These are phyloP conservation scores for Nicotiana tomentosiformis DNA, from an alignment of 257 asterid species.

Conservation along the genomic window DNA sequence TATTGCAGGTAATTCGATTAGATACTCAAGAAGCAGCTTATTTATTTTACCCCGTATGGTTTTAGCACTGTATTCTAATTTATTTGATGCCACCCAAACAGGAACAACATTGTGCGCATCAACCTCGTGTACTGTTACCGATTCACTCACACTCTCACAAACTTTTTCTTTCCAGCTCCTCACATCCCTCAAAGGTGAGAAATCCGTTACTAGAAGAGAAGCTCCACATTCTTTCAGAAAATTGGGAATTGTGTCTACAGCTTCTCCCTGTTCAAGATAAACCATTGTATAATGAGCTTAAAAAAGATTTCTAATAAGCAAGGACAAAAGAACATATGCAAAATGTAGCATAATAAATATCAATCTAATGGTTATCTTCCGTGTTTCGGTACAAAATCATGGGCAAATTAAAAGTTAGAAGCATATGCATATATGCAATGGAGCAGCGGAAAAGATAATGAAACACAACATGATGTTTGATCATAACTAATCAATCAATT, in stretches of 20 bases:
- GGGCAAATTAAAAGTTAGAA: neutral
- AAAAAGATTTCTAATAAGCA: neutral
- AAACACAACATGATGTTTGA: neutral
- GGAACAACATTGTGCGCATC: slow-evolving; percentile 96
- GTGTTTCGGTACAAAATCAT: neutral
- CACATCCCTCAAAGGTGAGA: slow-evolving; percentile 87
- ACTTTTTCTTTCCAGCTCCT: slow-evolving; percentile 69
- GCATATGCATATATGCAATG: neutral
- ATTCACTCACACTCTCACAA: slow-evolving; percentile 44
- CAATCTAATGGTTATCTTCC: neutral
- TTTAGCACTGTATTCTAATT: slow-evolving; percentile 83
- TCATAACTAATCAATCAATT: neutral
- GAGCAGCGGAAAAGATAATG: neutral
- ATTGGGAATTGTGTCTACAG: slow-evolving; percentile 67
- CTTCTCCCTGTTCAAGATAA: slow-evolving; percentile 62
- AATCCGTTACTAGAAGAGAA: slow-evolving; percentile 89
- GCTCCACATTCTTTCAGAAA: slow-evolving; percentile 78
- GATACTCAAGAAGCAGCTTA: slow-evolving; percentile 72
- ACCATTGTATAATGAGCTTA: neutral
- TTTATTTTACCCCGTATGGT: slow-evolving; percentile 77
- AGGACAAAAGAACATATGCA: neutral
- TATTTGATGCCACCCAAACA: slow-evolving; percentile 81
- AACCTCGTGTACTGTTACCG: slow-evolving; percentile 77
- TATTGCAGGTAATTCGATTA: slow-evolving; percentile 63
- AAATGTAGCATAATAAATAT: neutral